Conservation (phyloP, 352 stramenopile genomes). For the Pythium dissimile region DNA sequence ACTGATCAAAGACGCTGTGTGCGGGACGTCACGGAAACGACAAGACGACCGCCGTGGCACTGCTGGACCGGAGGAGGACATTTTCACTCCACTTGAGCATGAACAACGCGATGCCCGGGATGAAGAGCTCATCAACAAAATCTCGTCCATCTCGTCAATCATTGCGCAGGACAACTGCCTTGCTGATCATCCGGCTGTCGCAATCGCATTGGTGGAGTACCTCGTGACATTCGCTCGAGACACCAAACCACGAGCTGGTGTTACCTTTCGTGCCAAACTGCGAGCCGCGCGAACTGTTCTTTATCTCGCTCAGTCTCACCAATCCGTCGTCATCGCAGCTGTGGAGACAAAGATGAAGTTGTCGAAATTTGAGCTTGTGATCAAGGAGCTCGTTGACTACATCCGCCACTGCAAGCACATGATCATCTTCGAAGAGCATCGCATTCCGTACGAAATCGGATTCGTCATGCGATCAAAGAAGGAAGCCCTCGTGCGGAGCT, state of each 20-base stretch:
- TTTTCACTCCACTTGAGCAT: slow-evolving; percentile 21
- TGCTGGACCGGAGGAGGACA: neutral
- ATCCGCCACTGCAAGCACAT: slow-evolving; percentile 32
- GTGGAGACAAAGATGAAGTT: slow-evolving; percentile 23
- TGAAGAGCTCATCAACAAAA: slow-evolving; percentile 23
- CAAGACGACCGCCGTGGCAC: neutral
- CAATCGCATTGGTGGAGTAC: slow-evolving; percentile 20
- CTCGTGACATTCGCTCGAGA: slow-evolving; percentile 24
- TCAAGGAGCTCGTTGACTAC: slow-evolving; percentile 28
- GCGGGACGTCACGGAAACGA: slow-evolving; percentile 2
- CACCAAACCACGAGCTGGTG: slow-evolving; percentile 24
- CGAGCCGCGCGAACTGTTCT: slow-evolving; percentile 24
- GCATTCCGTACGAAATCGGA: slow-evolving; percentile 28
- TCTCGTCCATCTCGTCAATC: slow-evolving; percentile 16
- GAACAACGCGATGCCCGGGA: slow-evolving; percentile 19
- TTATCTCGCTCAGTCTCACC: slow-evolving; percentile 24
- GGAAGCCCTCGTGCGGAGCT: slow-evolving; percentile 26
- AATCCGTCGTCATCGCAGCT: slow-evolving; percentile 5
- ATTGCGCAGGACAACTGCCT: neutral
- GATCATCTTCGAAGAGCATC: slow-evolving; percentile 36
- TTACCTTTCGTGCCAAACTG: slow-evolving; percentile 37
- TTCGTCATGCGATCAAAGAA: slow-evolving; percentile 38
- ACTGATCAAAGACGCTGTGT: slow-evolving; percentile 25
- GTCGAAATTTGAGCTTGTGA: slow-evolving; percentile 11
- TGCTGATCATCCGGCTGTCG: neutral